Base-by-base conservation (phyloP, 1,284 basidiomycete species). In the Tylopilus sp. region DNA sequence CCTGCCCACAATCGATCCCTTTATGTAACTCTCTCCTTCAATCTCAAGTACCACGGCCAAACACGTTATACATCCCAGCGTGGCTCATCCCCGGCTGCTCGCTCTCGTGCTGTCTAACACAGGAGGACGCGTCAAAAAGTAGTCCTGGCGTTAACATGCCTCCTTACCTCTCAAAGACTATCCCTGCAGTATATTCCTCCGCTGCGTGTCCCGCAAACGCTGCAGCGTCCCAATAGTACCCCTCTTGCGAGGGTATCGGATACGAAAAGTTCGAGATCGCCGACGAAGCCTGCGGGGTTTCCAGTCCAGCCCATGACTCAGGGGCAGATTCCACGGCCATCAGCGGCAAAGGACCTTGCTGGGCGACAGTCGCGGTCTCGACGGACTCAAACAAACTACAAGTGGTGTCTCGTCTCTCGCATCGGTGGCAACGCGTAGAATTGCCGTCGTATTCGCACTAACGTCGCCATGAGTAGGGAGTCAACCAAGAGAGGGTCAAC, bases 371-470 rank as follows among this genome's bases (percentile, higher is more conserved):
- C 15, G 48, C 26, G 6, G 50, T 46, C 17, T 53, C 50, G 7
- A 39, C 38, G 17, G 52, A 20, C 8, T 31, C 8, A 29, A 63
- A 66, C 31, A 65, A 24, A 15, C 65, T 67, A 24, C 62, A 67
- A 0, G 6, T 10, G 0, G 26, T 44, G 20, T 48, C 17, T 7
- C 48, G 48, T 38, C 29, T 53, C 48, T 52, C 47, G 40, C 62
- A 64, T 44, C 61, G 63, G 33, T 20, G 14, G 28, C 62, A 64
- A 1, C 43, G 39, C 3, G 31, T 46, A 1, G 62, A 56, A n/a
- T 46, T 30, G 21, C 42, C 51, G 21, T 54, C 48, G 53, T 61
- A 66, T 1, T 29, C 24, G 46, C 62, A 64, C 62, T 64, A 30
- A 3, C 33, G 20, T 9, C 17, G 31, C 15, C 21, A 18, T 59